Base-by-base conservation (phyloP, 176 grass and related monocot genomes). In the Triticum urartu region DNA sequence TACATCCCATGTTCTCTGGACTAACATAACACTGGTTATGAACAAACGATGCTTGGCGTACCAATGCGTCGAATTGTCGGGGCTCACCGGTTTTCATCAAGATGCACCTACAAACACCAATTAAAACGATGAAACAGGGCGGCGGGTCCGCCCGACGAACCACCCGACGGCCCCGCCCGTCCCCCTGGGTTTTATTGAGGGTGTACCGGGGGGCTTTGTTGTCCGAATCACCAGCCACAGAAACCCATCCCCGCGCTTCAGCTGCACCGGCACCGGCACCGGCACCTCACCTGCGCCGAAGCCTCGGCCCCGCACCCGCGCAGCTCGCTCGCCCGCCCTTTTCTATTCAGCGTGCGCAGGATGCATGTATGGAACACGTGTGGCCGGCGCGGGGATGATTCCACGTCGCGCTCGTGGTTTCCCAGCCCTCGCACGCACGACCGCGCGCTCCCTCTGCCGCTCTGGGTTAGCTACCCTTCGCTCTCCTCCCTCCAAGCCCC, bases 351-450 rank as follows among this genome's bases (percentile, higher is more conserved):
- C 28, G 50, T 60, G 7, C 4, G 4, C 4, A 12, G 3, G 20
- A 39, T 39, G 39, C 7, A 4, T 38, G 43, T 79, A 85, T 85
- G 83, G 39, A 90, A 90, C 84, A 90, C 88, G 84, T 90, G 88
- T 81, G 59, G 47, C 24, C 68, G 78, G 68, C 39, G 68, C 42
- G 18, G 65, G 65, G 40, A 43, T 36, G 62, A 60, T 26, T 35
- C 21, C 64, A 20, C 81, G 28, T 70, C 40, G 35, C 59, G 58
- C 56, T 25, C 11, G 77, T 36, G 15, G 75, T 35, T 60, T 61
- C 40, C 7, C 36, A 8, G 36, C 52, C 52, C 28, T 52, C 48
- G 48, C 14, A 17, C 48, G 48, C 14, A 17, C 13, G 48, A 52
- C 48, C 48, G 14, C 48, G 48, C 48, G 48, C 48, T 52, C 48